Evolutionary conservation across 345 rosid genomes (phyloP).

Genomic region (Ceriops tagal): DNA sequence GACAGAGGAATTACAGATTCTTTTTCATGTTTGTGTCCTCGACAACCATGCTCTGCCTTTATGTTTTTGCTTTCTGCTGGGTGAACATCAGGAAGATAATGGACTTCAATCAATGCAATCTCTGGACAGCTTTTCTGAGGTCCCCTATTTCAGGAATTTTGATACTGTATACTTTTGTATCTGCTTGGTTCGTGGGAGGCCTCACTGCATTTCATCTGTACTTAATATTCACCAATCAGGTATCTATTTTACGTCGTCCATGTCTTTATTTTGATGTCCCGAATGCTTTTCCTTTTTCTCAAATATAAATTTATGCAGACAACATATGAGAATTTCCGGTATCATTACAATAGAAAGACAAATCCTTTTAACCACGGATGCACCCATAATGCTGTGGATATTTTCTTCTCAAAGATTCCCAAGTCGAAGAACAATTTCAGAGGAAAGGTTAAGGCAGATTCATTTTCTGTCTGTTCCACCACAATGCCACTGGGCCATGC

Average conservation of each 20-base stretch:
- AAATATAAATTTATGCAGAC: constrained; percentile 49
- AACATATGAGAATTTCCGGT: constrained; percentile 78
- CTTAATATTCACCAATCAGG: constrained; percentile 79
- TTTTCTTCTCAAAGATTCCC: constrained; percentile 52
- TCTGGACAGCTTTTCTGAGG: constrained; percentile 63
- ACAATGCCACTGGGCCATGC: constrained; percentile 32
- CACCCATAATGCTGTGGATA: constrained; percentile 34
- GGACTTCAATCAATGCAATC: constrained; percentile 38
- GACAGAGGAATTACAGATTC: constrained; percentile 90
- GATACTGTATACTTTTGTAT: constrained; percentile 64
- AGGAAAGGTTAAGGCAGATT: constrained; percentile 38
- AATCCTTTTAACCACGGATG: constrained; percentile 66
- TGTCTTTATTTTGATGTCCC: neutral
- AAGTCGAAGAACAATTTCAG: constrained; percentile 55
- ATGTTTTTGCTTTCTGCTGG: constrained; percentile 75
- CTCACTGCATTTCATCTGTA: constrained; percentile 83
- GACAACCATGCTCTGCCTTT: constrained; percentile 75
- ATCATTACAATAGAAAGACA: constrained; percentile 59
- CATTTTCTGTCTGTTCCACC: constrained; percentile 30
- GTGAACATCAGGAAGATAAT: constrained; percentile 63
- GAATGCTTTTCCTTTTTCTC: neutral
- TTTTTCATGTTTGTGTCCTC: constrained; percentile 94
- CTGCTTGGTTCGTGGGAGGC: constrained; percentile 90
- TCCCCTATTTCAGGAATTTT: constrained; percentile 75
- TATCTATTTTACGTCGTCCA: constrained; percentile 18